Evolutionary conservation across 1,139 yeast species (phyloP).

Genomic region (Candida sp.): DNA sequence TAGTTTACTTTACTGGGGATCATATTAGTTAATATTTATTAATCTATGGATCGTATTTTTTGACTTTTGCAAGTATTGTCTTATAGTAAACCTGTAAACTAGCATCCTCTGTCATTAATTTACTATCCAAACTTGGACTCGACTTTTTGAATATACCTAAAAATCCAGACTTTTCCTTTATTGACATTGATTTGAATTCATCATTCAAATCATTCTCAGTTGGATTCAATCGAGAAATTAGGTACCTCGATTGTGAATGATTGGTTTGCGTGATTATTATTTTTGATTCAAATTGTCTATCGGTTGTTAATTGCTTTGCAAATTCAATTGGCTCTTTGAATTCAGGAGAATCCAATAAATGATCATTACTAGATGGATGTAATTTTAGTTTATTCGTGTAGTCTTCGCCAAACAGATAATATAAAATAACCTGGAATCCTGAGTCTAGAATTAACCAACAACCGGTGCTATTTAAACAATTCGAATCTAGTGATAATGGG

Average conservation of each 20-base stretch:
- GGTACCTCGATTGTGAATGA: slow-evolving; percentile 34
- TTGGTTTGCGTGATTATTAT: slow-evolving; percentile 25
- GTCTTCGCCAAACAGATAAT: slow-evolving; percentile 12
- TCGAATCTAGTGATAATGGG: slow-evolving; percentile 17
- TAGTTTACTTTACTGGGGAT: background rate
- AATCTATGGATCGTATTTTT: slow-evolving; percentile 4
- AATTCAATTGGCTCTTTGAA: slow-evolving; percentile 1
- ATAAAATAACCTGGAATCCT: slow-evolving; percentile 23
- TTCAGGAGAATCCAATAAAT: slow-evolving; percentile 10
- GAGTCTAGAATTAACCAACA: slow-evolving; percentile 29
- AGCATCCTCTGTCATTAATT: slow-evolving; percentile 15
- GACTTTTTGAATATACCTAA: background rate
- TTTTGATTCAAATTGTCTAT: slow-evolving; percentile 13
- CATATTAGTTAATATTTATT: too few species aligned
- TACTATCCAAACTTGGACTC: slow-evolving; percentile 3
- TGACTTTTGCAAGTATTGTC: slow-evolving; percentile 10
- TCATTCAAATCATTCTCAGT: slow-evolving; percentile 3
- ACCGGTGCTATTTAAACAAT: slow-evolving; percentile 9
- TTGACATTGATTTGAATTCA: slow-evolving; percentile 5
- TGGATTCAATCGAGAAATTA: slow-evolving; percentile 27
- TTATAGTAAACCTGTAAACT: slow-evolving; percentile 15
- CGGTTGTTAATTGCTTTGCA: background rate
- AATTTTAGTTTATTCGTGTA: slow-evolving; percentile 15
- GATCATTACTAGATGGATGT: slow-evolving; percentile 32
- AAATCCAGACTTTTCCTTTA: background rate